These are phyloP conservation scores for Fusarium domesticum DNA, from an alignment of 2,329 filamentous ascomycete species.

Conservation along the genomic window DNA sequence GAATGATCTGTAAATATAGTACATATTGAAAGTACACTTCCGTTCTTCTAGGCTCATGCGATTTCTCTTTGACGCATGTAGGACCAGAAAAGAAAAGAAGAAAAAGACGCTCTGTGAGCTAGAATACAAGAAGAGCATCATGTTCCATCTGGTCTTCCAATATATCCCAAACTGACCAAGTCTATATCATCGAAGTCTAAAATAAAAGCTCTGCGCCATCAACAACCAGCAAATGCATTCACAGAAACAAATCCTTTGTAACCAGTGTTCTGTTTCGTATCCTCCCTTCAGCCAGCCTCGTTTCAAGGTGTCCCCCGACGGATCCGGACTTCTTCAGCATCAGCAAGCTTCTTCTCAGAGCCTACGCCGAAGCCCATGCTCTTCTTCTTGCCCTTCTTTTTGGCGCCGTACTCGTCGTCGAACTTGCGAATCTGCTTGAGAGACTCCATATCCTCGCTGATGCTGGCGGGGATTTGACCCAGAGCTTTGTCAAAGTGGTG, in stretches of 20 bases:
- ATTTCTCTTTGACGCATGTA: constrained; percentile 7
- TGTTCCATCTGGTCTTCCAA: constrained; percentile 7
- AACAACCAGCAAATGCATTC: constrained; percentile 2
- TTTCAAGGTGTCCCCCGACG: constrained; percentile 25
- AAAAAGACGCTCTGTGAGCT: background rate
- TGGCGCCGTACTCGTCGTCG: constrained; percentile 90
- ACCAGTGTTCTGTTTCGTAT: too few species aligned
- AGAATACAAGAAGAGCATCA: too few species aligned
- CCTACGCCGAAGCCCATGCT: constrained; percentile 59
- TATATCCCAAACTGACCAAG: constrained; percentile 5
- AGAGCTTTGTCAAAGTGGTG: constrained; percentile 83
- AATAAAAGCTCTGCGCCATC: constrained; percentile 7
- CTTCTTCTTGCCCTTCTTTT: constrained; percentile 61
- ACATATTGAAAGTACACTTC: constrained; percentile 18
- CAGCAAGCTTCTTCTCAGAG: constrained; percentile 34
- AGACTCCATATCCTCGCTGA: constrained; percentile 89
- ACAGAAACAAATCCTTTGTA: constrained; percentile 1
- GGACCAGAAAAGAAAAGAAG: background rate
- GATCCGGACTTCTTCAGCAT: constrained; percentile 47
- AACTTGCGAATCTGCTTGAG: constrained; percentile 88
- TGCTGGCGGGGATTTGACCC: constrained; percentile 85
- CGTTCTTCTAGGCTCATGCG: constrained; percentile 1
- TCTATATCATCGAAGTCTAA: constrained; percentile 18
- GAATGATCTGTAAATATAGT: constrained; percentile 14
- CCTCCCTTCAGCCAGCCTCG: too few species aligned